Percentiles rank a stretch among this genome's conserved stretches.
Conservation (phyloP, 169 alveolate genomes). For the Perkinsus marinus region DNA sequence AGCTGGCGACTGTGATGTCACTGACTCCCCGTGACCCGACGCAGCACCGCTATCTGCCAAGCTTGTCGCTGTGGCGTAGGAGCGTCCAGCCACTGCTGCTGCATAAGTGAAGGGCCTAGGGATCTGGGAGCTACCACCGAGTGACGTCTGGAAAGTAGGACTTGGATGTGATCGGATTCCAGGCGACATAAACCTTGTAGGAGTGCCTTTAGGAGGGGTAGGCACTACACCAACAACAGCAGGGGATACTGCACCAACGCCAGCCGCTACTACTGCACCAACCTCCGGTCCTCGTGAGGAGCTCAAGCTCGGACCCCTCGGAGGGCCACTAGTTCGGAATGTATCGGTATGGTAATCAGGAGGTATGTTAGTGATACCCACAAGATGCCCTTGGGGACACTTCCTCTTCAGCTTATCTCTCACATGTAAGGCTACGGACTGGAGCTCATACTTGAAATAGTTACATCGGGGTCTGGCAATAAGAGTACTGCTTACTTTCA, state of each 20-base stretch:
- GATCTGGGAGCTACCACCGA: not conserved
- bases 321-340: not conserved
- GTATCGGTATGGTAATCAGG: not conserved
- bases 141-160: not conserved
- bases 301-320: not conserved
- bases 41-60: not conserved
- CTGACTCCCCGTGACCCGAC: not conserved
- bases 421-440: not conserved
- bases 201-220: not conserved
- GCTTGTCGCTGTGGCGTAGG: not conserved
- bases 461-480: not conserved
- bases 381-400: not conserved
- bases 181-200: not conserved
- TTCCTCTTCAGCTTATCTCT: not conserved
- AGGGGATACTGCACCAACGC: not conserved
- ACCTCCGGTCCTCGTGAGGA: not conserved
- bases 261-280: not conserved
- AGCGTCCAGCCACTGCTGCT: not conserved
- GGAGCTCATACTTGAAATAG: not conserved
- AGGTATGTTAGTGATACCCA: not conserved
- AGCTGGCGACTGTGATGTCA: not conserved
- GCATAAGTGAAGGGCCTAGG: not conserved
- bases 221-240: not conserved
- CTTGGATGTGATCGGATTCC: not conserved
- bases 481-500: not conserved